These are phyloP conservation scores for Dryas alaskensis DNA, from an alignment of 306 rosid genomes.

Conservation along the genomic window DNA sequence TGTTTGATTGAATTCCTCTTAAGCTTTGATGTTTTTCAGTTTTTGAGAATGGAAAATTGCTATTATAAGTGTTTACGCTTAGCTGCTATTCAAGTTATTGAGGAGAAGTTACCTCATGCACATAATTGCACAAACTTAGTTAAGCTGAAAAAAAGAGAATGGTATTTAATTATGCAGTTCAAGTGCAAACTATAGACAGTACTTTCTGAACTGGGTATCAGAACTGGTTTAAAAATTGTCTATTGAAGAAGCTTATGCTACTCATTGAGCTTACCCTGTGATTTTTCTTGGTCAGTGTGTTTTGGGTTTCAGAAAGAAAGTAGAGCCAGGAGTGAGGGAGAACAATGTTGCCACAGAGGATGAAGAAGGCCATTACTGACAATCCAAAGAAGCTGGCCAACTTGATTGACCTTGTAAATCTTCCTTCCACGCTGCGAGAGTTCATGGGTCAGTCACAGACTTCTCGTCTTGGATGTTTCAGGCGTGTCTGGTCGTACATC, in stretches of 20 bases:
- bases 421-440: conserved; percentile 69
- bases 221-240: not conserved
- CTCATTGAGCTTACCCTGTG: not conserved
- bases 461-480: conserved; percentile 79
- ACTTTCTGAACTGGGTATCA: not conserved
- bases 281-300: not conserved
- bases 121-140: not conserved
- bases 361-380: conserved; percentile 60
- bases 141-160: not conserved
- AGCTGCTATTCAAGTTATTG: not conserved
- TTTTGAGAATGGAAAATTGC: not conserved
- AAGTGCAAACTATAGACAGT: not conserved
- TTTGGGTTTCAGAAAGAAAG: conserved; percentile 6
- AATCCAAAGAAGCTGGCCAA: conserved; percentile 88
- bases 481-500: conserved; percentile 79
- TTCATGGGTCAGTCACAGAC: conserved; percentile 83
- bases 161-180: not conserved
- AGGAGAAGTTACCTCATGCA: not conserved
- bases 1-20: conserved; percentile 28
- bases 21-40: not conserved
- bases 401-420: conserved; percentile 86
- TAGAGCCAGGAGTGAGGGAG: conserved; percentile 12
- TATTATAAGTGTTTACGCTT: not conserved
- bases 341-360: conserved; percentile 60
- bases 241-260: not conserved